A percentile compares a stretch with the other conserved stretches of the same genome.
phyloP scores from a whole-genome alignment of 2,329 filamentous ascomycete genomes.

The Pleomassaria siparia region DNA sequence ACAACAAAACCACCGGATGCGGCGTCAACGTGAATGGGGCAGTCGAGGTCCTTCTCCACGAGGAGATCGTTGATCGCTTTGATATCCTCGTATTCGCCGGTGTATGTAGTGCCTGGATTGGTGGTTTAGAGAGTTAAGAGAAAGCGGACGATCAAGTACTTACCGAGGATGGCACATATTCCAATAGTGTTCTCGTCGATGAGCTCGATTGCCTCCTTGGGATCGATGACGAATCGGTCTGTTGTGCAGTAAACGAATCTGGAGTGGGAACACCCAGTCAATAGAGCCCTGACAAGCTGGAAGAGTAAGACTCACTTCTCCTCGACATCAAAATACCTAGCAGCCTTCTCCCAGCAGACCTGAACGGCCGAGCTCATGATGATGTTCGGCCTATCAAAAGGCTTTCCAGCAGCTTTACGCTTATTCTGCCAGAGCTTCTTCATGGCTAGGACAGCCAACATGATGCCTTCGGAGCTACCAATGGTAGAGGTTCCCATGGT shows the following conservation, averaged over 20 bases:
- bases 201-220: slow-evolving; percentile 61
- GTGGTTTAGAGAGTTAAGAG: neutral
- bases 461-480: slow-evolving; percentile 75
- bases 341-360: slow-evolving; percentile 91
- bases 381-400: slow-evolving; percentile 80
- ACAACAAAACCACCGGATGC: slow-evolving; percentile 91
- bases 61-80: slow-evolving; percentile 90
- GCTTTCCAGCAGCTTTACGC: slow-evolving; percentile 79
- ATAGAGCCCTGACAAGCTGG: neutral
- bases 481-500: slow-evolving; percentile 86
- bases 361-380: slow-evolving; percentile 96
- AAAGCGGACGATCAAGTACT: neutral
- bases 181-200: slow-evolving; percentile 78
- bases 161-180: slow-evolving; percentile 83
- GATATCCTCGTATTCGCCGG: slow-evolving; percentile 88
- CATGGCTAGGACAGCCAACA: slow-evolving; percentile 78
- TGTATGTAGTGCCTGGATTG: slow-evolving; percentile 72
- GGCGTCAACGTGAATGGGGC: slow-evolving; percentile 90
- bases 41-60: slow-evolving; percentile 71
- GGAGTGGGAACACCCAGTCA: neutral
- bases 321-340: slow-evolving; percentile 86
- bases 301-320: slow-evolving; percentile 61
- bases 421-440: slow-evolving; percentile 93
- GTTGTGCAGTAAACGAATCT: slow-evolving; percentile 61
- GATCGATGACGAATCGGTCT: slow-evolving; percentile 65